Base-by-base conservation (phyloP, 805 yeast species). In the Kuraishia capsulata region DNA sequence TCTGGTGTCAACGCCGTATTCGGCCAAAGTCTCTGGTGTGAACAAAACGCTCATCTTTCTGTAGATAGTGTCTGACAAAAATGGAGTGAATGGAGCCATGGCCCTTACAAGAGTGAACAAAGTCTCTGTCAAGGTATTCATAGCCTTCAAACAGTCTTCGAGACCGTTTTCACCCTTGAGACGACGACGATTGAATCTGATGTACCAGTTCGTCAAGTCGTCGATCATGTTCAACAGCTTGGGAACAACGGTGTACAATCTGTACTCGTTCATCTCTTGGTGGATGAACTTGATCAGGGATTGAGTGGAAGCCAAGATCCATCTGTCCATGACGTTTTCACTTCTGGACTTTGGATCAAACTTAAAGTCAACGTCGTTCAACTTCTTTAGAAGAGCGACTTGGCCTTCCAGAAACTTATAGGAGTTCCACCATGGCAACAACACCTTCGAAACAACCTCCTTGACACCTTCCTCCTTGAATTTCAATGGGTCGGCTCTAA, bases 11-110 rank as follows among this genome's bases (percentile, higher is more conserved):
- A 66, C 61, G 44, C 70, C 60, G 44, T 59, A 75, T 18, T 58
- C 49, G 33, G 58, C 48, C 61, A 84, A 68, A 20, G 73, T 73
- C 30, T 72, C 79, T 14, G 69, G 73, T n/a, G 73, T 61, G 62
- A 81, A 81, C 49, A 64, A 76, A 35, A 65, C 67, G 54, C 69
- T 75, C 64, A 92, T 65, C 61, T 76, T 78, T 57, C 76, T 81
- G 66, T 89, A 92, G 51, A 92, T 84, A 53, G 76, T 77, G 55
- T 92, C 99, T 36, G 97, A 71, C 61, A 94, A 71, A 73, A 81
- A 94, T 47, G 99, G 99, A 38, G 97, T 89, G 67, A 92, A 92
- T 48, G 99, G 98, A 42, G 97, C 97, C 97, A 92, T 90, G 36
- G 96, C 94, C 59, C 97, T 79, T 37, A 78, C 81, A 54, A 92